phyloP scores from a whole-genome alignment of 495 filamentous ascomycete species.

The Aspergillus saccharolyticus region DNA sequence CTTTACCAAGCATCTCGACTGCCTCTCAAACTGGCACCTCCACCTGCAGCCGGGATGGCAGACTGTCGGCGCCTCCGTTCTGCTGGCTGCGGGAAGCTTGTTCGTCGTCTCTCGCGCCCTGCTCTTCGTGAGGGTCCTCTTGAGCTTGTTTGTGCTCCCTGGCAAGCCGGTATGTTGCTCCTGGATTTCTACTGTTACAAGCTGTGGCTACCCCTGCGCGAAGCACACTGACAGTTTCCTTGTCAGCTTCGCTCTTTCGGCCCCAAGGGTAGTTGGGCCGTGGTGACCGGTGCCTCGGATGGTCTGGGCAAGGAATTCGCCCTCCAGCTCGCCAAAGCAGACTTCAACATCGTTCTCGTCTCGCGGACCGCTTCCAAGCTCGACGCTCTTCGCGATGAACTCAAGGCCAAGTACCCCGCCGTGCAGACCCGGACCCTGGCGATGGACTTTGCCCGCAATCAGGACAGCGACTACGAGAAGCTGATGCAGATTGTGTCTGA shows the following conservation, averaged over 20 bases:
- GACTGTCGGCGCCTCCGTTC: constrained; percentile 29
- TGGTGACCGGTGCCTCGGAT: constrained; percentile 94
- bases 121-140: constrained; percentile 58
- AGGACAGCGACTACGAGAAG: constrained; percentile 68
- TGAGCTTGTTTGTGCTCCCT: constrained; percentile 73
- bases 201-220: neutral
- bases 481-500: constrained; percentile 61
- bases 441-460: constrained; percentile 85
- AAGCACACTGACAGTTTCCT: neutral
- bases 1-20: constrained; percentile 29
- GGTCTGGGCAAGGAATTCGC: constrained; percentile 97
- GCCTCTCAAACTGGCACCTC: constrained; percentile 33
- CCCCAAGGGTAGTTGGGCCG: constrained; percentile 86
- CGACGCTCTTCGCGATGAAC: constrained; percentile 65
- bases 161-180: constrained; percentile 50
- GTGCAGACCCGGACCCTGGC: constrained; percentile 69
- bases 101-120: constrained; percentile 52
- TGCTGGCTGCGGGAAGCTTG: constrained; percentile 53
- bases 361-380: constrained; percentile 93
- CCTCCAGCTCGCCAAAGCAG: constrained; percentile 79
- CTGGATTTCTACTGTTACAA: neutral
- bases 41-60: constrained; percentile 37
- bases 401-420: constrained; percentile 57
- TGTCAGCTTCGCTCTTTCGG: constrained; percentile 82
- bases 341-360: constrained; percentile 89